Base-by-base conservation (phyloP, 1,139 yeast genomes). In the Candida sp. region DNA sequence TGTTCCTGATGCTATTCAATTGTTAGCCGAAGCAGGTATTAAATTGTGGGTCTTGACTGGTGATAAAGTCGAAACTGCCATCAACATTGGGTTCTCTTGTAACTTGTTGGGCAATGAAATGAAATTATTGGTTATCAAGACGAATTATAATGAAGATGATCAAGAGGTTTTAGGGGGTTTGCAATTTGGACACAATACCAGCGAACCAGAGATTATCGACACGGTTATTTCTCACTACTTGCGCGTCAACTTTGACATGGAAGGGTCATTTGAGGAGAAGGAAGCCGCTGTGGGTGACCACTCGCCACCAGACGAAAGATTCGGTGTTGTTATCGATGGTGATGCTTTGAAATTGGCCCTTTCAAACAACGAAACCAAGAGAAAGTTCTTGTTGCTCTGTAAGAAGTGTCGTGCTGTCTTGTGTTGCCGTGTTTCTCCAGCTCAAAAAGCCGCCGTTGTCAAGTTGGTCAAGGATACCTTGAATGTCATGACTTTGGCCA, bases 371-470 rank as follows among this genome's bases (percentile, higher is more conserved):
- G 83, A 79, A 7, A 65, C 72, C 49, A 80, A 78, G 61, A 75
- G 86, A 55, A 90, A 90, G 68, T 92, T 94, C 68, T 75, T 94
- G 58, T 73, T 94, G 47, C 76, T 94, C 49, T 92, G 98, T 73
- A 94, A 94, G 67, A 94, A 91, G 63, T 94, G 98, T 78, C 88
- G 87, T 61, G 90, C 98, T 8, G 98, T 94, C 7, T 86, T 91
- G 42, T 94, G 99, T 70, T 94, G 99, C 70, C 86, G 99, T 67
- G 99, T 94, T 3, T 93, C 98, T 2, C 99, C 99, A 1, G 78
- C 96, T 51, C 99, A 96, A 66, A 96, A 96, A 68, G 99, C 99
- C 0, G 78, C 93, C 42, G 99, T 96, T 42, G 99, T 96, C 30
- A 91, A 90, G 63, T 81, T 96, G 73, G 98, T 94, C 34, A 88